Evolutionary conservation across 2,329 filamentous ascomycete species (phyloP), one percentile per base, ranked within the genome.

Genomic region (Claviceps cyperi): DNA sequence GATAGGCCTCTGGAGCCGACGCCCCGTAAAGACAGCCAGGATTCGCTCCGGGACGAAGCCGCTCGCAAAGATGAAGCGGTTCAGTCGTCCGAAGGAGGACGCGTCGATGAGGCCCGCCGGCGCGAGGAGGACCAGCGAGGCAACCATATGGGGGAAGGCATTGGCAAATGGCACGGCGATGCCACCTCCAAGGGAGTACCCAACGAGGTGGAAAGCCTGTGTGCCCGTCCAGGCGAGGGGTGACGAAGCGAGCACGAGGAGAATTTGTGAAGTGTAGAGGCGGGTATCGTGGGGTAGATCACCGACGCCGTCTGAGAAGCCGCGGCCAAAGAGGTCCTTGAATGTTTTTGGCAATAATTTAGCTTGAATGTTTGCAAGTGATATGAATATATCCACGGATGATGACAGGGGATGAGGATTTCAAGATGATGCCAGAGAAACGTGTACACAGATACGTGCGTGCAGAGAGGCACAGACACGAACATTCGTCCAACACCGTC

Each of bases 111-210:
- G 71, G 0, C 90, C 90, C 0, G 82, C 75, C 0, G 90, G 88
- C 0, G 88, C 87, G 41, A 96, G 75, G 5, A 95, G 75, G 11
- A 92, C 72, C 21, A 96, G 71, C 9, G 75, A 78, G 13, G 75
- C 73, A 14, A 95, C 73, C 50, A 91, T 69, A 46, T 77, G 62
- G 0, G 86, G 84, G 60, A 90, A 89, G 51, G 81, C 76, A 9
- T 78, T 78, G 6, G 86, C 79, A 61, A 94, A 91, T 53, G 82
- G 78, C 5, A 82, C 78, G 4, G 81, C 80, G 50, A 94, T 82
- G 48, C 84, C 86, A 45, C 88, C 88, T 51, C 88, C 88, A 1
- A 94, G 75, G 0, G 84, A 90, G 66, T 92, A 94, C 11, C 88
- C 88, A 13, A 90, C 68, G 19, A 94, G 65, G 46, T 75, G 75